A percentile compares a stretch with the other conserved stretches of the same genome.
Evolutionary conservation across 2,329 filamentous ascomycete species (phyloP).

Genomic region (Pleurostoma richardsiae): DNA sequence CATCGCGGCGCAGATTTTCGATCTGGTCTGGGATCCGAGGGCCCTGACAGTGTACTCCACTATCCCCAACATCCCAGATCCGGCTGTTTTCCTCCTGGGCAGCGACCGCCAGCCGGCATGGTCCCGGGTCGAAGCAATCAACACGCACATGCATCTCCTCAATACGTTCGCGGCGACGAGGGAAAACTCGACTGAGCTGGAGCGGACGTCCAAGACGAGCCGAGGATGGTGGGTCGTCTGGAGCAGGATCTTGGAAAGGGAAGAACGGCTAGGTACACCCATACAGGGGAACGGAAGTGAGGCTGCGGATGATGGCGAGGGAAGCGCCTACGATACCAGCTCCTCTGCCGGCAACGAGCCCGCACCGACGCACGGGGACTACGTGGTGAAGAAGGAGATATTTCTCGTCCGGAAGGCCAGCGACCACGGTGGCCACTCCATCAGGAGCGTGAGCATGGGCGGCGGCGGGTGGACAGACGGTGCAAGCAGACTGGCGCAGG

Average conservation of each 20-base stretch:
- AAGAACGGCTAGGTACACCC: conserved; percentile 1
- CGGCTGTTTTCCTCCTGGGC: conserved; percentile 11
- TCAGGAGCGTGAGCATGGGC: conserved; percentile 26
- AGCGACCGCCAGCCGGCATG: conserved; percentile 32
- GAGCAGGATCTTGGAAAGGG: conserved; percentile 47
- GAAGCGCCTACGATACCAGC: neutral
- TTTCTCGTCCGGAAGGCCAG: conserved; percentile 56
- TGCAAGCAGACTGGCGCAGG: conserved; percentile 59
- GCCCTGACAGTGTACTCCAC: conserved; percentile 55
- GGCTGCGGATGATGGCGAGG: neutral
- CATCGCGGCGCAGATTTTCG: conserved; percentile 44
- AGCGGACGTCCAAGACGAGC: conserved; percentile 61
- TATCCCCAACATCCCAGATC: conserved; percentile 60
- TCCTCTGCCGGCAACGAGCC: neutral
- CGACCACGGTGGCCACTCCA: conserved; percentile 36
- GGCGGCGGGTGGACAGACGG: conserved; percentile 44
- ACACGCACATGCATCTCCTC: conserved; percentile 60
- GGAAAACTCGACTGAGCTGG: conserved; percentile 37
- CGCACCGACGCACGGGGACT: conserved; percentile 8
- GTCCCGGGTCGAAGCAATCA: conserved; percentile 59
- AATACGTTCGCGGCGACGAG: conserved; percentile 47
- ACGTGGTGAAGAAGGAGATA: conserved; percentile 49
- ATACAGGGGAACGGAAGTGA: neutral
- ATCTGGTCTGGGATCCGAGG: conserved; percentile 57
- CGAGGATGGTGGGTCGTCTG: conserved; percentile 68